Evolutionary conservation across 2,329 filamentous ascomycete genomes (phyloP).

Genomic region (Rutstroemia sp.): DNA sequence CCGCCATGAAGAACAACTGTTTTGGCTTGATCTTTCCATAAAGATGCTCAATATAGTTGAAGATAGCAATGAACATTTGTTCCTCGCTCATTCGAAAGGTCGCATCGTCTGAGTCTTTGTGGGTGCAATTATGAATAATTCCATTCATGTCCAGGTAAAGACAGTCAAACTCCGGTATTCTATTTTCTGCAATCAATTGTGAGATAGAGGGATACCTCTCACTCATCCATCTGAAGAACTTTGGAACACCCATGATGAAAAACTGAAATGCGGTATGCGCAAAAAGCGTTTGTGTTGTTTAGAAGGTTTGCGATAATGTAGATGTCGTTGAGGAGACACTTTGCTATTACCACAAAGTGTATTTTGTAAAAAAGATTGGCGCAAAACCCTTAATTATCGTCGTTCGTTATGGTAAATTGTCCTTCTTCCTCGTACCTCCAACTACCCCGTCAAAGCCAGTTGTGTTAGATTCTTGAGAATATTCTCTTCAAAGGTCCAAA

Average conservation of each 20-base stretch:
- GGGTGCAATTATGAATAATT: constrained; percentile 99
- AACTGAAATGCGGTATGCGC: neutral
- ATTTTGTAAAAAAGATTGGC: constrained; percentile 2
- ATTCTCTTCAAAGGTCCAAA: constrained; percentile 3
- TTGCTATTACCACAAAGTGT: constrained; percentile 26
- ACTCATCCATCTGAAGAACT: constrained; percentile 74
- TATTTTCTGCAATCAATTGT: constrained; percentile 95
- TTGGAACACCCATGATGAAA: constrained; percentile 45
- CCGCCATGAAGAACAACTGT: constrained; percentile 98
- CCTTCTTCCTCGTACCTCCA: neutral
- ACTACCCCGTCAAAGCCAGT: neutral
- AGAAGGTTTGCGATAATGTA: constrained; percentile 5
- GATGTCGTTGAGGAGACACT: constrained; percentile 12
- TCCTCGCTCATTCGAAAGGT: constrained; percentile 93
- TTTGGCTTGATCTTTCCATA: constrained; percentile 99
- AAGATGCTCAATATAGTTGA: constrained; percentile 98
- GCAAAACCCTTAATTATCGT: neutral
- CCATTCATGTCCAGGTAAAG: constrained; percentile 98
- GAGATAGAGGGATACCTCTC: constrained; percentile 98
- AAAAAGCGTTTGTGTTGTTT: neutral
- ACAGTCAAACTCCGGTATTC: constrained; percentile 97
- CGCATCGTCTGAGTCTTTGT: constrained; percentile 67
- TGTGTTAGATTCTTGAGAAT: constrained; percentile 2
- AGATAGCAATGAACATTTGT: constrained; percentile 99
- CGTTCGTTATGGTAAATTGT: neutral